A percentile compares a stretch with the other conserved stretches of the same genome.
These are phyloP conservation scores for Coelastrella sp. DNA, from an alignment of 139 green algal genomes.

Conservation along the genomic window DNA sequence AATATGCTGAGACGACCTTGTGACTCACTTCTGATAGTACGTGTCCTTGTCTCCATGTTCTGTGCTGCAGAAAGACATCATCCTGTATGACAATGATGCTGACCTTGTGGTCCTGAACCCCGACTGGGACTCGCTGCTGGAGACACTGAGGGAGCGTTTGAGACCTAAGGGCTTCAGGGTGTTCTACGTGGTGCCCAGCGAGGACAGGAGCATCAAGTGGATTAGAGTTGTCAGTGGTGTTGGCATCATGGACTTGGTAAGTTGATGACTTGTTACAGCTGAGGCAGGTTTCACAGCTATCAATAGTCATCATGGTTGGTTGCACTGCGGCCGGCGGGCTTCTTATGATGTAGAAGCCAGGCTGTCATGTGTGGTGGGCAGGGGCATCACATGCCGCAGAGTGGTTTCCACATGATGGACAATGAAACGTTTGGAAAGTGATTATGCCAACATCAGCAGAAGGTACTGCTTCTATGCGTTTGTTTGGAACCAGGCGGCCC, in stretches of 20 bases:
- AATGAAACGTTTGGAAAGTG: too few species aligned
- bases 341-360: too few species aligned
- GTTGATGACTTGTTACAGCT: neutral
- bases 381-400: too few species aligned
- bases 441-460: too few species aligned
- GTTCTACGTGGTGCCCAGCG: conserved; percentile 52
- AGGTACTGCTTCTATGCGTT: too few species aligned
- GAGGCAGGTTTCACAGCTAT: too few species aligned
- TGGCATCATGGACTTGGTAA: conserved; percentile 60
- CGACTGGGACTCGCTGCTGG: conserved; percentile 56
- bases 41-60: neutral
- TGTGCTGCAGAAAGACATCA: conserved; percentile 56
- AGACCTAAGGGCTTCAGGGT: conserved; percentile 28
- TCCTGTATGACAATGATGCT: conserved; percentile 70
- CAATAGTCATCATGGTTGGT: too few species aligned
- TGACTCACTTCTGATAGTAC: neutral
- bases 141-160: conserved; percentile 38
- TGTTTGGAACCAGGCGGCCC: too few species aligned
- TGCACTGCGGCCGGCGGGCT: too few species aligned
- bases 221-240: conserved; percentile 57
- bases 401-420: too few species aligned
- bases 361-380: too few species aligned
- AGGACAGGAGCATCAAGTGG: conserved; percentile 55
- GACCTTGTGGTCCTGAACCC: conserved; percentile 65
- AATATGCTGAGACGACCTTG: too few species aligned